Conservation (phyloP, 2,329 filamentous ascomycete species). For the Bimuria novae-zelandiae region DNA sequence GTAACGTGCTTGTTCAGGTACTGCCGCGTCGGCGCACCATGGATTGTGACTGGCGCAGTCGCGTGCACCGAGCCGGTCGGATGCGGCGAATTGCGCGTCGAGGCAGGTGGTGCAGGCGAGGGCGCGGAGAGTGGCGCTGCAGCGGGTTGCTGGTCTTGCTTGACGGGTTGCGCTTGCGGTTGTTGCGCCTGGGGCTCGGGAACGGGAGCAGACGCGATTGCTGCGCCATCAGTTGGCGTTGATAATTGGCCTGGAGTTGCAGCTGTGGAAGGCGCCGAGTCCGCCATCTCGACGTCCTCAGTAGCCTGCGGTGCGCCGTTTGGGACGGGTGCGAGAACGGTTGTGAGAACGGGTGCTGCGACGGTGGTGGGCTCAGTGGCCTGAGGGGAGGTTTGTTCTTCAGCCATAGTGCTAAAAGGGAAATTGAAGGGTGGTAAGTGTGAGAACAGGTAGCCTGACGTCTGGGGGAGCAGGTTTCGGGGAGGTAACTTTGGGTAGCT, state of each 20-base stretch:
- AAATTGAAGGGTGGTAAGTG: background rate
- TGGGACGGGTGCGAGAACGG: conserved; percentile 21
- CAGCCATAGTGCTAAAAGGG: background rate
- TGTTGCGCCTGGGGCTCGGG: conserved; percentile 8
- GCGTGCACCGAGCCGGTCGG: conserved; percentile 40
- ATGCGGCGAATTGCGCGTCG: conserved; percentile 44
- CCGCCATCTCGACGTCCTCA: conserved; percentile 39
- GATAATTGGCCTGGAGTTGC: conserved; percentile 6
- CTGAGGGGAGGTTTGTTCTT: background rate
- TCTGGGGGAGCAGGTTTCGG: background rate
- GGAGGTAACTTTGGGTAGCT: background rate
- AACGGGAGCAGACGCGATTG: background rate
- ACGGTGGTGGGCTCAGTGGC: background rate
- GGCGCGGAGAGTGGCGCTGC: conserved; percentile 17
- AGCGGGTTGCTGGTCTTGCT: background rate
- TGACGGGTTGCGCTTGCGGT: conserved; percentile 14
- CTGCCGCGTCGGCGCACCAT: conserved; percentile 54
- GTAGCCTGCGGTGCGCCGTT: conserved; percentile 24
- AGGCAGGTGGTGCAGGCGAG: conserved; percentile 21
- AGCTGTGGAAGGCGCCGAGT: conserved; percentile 17
- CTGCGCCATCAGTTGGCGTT: conserved; percentile 8
- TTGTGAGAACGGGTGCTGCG: background rate
- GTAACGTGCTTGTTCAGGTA: conserved; percentile 57
- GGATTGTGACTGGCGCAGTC: too few relatives aligned
- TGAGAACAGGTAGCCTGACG: background rate